Conservation (phyloP, 2,329 filamentous ascomycete species). For the Raffaelea ambrosiae region DNA sequence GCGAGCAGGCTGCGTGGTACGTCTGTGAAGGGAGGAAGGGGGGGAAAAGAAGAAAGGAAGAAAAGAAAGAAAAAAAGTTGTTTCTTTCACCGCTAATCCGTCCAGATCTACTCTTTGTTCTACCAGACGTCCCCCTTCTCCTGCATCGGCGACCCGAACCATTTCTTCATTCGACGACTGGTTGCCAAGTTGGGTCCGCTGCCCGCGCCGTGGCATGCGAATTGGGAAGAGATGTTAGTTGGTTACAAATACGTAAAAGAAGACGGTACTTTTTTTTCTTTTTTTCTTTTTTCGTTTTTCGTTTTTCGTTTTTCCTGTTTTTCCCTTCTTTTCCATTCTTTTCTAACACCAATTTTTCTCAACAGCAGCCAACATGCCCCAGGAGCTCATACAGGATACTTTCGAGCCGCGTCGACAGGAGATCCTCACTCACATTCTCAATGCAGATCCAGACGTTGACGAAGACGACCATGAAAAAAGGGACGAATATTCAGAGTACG, state of each 20-base stretch:
- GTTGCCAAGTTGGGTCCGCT: slow-evolving; percentile 1
- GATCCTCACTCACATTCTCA: neutral
- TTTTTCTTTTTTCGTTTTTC: neutral
- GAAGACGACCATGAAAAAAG: neutral
- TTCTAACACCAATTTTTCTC: neutral
- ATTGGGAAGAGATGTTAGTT: neutral
- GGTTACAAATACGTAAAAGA: neutral
- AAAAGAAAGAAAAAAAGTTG: no score
- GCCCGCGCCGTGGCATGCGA: neutral
- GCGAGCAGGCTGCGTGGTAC: neutral
- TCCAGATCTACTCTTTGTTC: neutral
- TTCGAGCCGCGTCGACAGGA: neutral
- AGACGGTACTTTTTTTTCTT: neutral
- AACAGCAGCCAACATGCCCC: neutral
- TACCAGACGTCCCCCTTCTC: neutral
- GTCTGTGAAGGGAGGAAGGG: neutral
- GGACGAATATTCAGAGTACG: slow-evolving; percentile 1
- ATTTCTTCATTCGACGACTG: slow-evolving; percentile 1
- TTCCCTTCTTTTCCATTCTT: neutral
- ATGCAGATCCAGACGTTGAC: neutral
- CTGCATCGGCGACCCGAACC: neutral
- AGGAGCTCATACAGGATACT: slow-evolving; percentile 1
- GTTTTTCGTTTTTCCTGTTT: neutral
- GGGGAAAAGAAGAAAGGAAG: neutral
- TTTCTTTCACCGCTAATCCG: neutral